phyloP scores from a whole-genome alignment of 2,329 filamentous ascomycete genomes.

The Colletotrichum cuscutae region DNA sequence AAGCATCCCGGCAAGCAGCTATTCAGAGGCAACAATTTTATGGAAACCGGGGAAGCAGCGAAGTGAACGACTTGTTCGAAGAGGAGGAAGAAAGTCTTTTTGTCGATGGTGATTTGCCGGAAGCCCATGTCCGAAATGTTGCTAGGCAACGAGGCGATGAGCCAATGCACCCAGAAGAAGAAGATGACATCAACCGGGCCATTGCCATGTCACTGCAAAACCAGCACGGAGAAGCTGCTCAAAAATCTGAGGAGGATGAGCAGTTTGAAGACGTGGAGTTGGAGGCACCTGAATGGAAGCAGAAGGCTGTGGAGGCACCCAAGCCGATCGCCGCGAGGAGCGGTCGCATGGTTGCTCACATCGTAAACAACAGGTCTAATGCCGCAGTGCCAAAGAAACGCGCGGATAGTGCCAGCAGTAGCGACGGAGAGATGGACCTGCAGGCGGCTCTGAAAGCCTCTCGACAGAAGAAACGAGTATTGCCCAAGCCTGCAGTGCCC shows the following conservation, averaged over 20 bases:
- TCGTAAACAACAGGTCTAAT: slow-evolving; percentile 79
- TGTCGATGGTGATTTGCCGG: slow-evolving; percentile 48
- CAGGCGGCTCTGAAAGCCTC: slow-evolving; percentile 80
- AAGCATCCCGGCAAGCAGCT: slow-evolving; percentile 11
- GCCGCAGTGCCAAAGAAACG: slow-evolving; percentile 63
- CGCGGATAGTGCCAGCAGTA: slow-evolving; percentile 61
- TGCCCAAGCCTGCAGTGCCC: slow-evolving; percentile 51
- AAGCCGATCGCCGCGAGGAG: slow-evolving; percentile 62
- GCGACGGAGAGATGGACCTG: slow-evolving; percentile 84
- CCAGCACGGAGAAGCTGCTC: slow-evolving; percentile 58
- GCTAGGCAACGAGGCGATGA: slow-evolving; percentile 49
- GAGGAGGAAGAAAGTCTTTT: slow-evolving; percentile 68
- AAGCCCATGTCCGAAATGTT: slow-evolving; percentile 15
- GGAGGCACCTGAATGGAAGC: slow-evolving; percentile 62
- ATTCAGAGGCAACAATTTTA: slow-evolving; percentile 11
- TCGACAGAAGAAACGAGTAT: slow-evolving; percentile 65
- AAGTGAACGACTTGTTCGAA: slow-evolving; percentile 39
- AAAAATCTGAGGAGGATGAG: slow-evolving; percentile 51
- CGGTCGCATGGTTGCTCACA: slow-evolving; percentile 74
- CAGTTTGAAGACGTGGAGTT: slow-evolving; percentile 62
- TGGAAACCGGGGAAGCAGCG: slow-evolving; percentile 13
- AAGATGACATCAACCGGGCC: slow-evolving; percentile 78
- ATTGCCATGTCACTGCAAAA: slow-evolving; percentile 86
- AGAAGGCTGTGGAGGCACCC: slow-evolving; percentile 61
- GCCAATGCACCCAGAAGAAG: slow-evolving; percentile 49